These are phyloP conservation scores for Penicillium palitans DNA, from an alignment of 2,329 filamentous ascomycete genomes.

Conservation along the genomic window DNA sequence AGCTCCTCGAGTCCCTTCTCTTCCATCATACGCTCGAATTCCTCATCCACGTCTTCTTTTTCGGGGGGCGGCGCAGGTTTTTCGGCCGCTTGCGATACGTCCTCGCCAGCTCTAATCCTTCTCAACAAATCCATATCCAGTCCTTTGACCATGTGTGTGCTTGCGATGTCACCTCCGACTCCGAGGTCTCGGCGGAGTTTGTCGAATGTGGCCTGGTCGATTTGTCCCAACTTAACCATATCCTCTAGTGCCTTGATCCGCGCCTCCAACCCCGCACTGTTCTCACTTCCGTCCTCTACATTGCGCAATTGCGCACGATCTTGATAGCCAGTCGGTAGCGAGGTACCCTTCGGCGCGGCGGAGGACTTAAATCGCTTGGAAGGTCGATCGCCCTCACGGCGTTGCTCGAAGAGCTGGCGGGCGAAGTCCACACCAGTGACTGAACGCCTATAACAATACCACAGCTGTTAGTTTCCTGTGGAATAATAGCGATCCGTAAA, in stretches of 20 bases:
- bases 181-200: slow-evolving; percentile 70
- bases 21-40: slow-evolving; percentile 49
- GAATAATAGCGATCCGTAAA: background rate
- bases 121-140: slow-evolving; percentile 74
- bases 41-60: slow-evolving; percentile 62
- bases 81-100: slow-evolving; percentile 50
- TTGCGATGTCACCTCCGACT: slow-evolving; percentile 73
- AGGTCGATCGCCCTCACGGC: slow-evolving; percentile 54
- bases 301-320: slow-evolving; percentile 72
- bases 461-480: background rate
- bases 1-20: slow-evolving; percentile 37
- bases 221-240: slow-evolving; percentile 77
- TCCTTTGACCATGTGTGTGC: slow-evolving; percentile 88
- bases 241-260: slow-evolving; percentile 79
- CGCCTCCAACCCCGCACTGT: slow-evolving; percentile 56
- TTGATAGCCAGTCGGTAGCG: slow-evolving; percentile 75
- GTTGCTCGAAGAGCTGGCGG: slow-evolving; percentile 76
- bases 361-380: slow-evolving; percentile 73
- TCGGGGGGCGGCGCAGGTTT: slow-evolving; percentile 26
- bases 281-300: slow-evolving; percentile 55
- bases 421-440: slow-evolving; percentile 72
- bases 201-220: slow-evolving; percentile 77
- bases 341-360: slow-evolving; percentile 78
- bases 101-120: slow-evolving; percentile 48
- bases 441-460: slow-evolving; percentile 57